These are phyloP conservation scores for Cyclotella cryptica DNA, from an alignment of 108 stramenopile genomes.

Conservation along the genomic window DNA sequence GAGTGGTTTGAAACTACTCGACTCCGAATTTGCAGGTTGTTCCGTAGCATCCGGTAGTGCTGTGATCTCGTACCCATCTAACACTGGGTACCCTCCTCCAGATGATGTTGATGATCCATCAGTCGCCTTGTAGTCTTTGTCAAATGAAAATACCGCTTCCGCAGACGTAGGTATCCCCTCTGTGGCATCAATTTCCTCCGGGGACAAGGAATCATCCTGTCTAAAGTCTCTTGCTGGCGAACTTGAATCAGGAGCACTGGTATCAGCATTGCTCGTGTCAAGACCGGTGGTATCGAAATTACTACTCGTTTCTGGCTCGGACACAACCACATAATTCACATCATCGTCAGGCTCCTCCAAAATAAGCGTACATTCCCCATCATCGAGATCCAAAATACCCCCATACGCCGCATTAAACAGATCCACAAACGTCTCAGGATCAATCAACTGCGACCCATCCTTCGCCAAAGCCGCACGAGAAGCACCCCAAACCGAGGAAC, in stretches of 20 bases:
- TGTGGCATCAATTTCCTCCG: too few species aligned
- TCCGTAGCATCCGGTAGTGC: slow-evolving; percentile 3
- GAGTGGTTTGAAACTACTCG: too few species aligned
- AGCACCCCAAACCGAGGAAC: slow-evolving; percentile 38
- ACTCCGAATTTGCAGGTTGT: background rate
- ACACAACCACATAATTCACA: background rate
- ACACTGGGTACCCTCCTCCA: background rate
- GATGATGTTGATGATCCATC: slow-evolving; percentile 9
- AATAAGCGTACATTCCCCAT: background rate
- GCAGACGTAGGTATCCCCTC: background rate
- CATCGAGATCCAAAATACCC: slow-evolving; percentile 19
- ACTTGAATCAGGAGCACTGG: background rate
- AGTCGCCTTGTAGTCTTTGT: slow-evolving; percentile 3
- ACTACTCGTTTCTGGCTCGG: background rate
- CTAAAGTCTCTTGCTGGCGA: background rate
- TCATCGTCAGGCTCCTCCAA: slow-evolving; percentile 17
- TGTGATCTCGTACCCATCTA: background rate
- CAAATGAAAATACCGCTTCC: background rate
- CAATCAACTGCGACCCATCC: slow-evolving; percentile 2
- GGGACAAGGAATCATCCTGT: too few species aligned
- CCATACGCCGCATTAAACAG: slow-evolving; percentile 19
- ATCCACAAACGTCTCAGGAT: slow-evolving; percentile 25
- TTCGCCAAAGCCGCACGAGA: slow-evolving; percentile 10
- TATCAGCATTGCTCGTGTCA: slow-evolving; percentile 1
- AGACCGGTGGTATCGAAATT: background rate